Conservation (phyloP, 2,329 filamentous ascomycete species). For the Paracorniculantispora psalliotae region DNA sequence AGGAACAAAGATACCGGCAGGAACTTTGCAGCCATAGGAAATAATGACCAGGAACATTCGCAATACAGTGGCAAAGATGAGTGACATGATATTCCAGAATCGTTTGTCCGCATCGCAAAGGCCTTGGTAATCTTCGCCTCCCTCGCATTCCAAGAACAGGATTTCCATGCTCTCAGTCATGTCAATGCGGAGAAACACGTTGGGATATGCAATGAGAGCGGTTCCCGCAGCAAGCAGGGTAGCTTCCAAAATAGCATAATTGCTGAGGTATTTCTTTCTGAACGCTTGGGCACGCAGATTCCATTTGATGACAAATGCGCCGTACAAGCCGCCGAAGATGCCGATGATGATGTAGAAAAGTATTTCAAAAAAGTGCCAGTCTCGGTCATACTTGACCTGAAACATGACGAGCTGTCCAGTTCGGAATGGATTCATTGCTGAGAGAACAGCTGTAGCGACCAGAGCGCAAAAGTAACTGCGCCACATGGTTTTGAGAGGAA, state of each 20-base stretch:
- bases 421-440: slow-evolving; percentile 95
- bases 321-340: slow-evolving; percentile 89
- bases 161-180: slow-evolving; percentile 99
- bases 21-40: slow-evolving; percentile 96
- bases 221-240: slow-evolving; percentile 78
- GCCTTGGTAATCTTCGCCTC: slow-evolving; percentile 79
- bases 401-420: slow-evolving; percentile 99
- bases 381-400: slow-evolving; percentile 89
- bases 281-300: slow-evolving; percentile 88
- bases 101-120: slow-evolving; percentile 78
- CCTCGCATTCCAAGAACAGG: slow-evolving; percentile 88
- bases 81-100: slow-evolving; percentile 71
- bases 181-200: slow-evolving; percentile 90
- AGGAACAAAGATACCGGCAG: slow-evolving; percentile 94
- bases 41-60: slow-evolving; percentile 84
- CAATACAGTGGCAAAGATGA: slow-evolving; percentile 74
- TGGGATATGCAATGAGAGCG: slow-evolving; percentile 92
- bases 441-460: slow-evolving; percentile 86
- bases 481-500: slow-evolving; percentile 96
- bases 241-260: slow-evolving; percentile 82
- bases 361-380: slow-evolving; percentile 97
- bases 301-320: slow-evolving; percentile 97
- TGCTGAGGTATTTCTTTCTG: slow-evolving; percentile 81
- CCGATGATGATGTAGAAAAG: slow-evolving; percentile 90
- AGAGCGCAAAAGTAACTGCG: slow-evolving; percentile 96